phyloP scores from a whole-genome alignment of 768 basidiomycete species.

The Trametes cinnabarina region DNA sequence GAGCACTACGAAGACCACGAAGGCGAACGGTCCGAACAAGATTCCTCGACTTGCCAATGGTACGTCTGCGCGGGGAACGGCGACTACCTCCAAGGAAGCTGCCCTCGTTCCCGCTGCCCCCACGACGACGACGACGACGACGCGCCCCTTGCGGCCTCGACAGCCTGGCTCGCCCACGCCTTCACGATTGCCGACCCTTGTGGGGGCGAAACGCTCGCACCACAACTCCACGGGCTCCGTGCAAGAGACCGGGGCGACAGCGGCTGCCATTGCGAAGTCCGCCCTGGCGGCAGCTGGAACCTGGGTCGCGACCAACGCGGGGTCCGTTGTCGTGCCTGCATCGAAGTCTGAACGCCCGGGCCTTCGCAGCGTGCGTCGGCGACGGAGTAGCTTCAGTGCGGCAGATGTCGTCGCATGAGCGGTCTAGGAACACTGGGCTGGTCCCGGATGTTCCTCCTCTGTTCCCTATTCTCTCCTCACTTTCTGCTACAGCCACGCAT shows the following conservation, averaged over 20 bases:
- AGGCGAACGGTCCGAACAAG: slow-evolving; percentile 37
- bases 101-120: slow-evolving; percentile 31
- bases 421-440: slow-evolving; percentile 1
- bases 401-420: slow-evolving; percentile 78
- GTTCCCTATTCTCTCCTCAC: slow-evolving; percentile 19
- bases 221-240: slow-evolving; percentile 40
- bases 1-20: slow-evolving; percentile 25
- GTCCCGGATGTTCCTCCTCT: slow-evolving; percentile 8
- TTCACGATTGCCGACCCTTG: slow-evolving; percentile 74
- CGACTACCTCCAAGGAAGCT: slow-evolving; percentile 35
- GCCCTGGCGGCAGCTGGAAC: slow-evolving; percentile 46
- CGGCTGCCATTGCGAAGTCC: slow-evolving; percentile 40
- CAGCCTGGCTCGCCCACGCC: slow-evolving; percentile 65
- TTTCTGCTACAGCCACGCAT: not conserved
- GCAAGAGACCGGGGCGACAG: slow-evolving; percentile 38
- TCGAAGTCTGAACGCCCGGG: slow-evolving; percentile 74
- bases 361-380: slow-evolving; percentile 66
- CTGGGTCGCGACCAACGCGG: slow-evolving; percentile 76
- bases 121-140: slow-evolving; percentile 34
- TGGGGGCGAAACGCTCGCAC: slow-evolving; percentile 50
- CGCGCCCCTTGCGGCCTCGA: slow-evolving; percentile 38
- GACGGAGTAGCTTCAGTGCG: slow-evolving; percentile 85
- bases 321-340: slow-evolving; percentile 67
- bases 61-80: slow-evolving; percentile 53
- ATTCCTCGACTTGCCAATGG: slow-evolving; percentile 39